Evolutionary conservation across 306 rosid genomes (phyloP), one percentile per base, ranked within the genome.

Genomic region (Vigna reflexopilosa): DNA sequence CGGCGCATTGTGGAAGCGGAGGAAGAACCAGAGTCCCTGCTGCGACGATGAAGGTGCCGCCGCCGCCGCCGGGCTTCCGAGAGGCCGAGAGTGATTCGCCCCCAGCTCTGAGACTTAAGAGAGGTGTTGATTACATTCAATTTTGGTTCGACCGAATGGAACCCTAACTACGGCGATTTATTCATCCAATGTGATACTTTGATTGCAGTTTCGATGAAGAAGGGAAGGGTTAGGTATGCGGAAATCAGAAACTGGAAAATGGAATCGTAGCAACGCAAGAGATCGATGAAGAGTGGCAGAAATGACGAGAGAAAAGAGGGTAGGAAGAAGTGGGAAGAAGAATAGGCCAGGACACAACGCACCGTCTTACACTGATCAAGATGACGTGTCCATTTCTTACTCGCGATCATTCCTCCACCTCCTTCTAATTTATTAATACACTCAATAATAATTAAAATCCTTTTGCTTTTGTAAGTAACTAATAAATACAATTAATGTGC

Each of bases 51-150:
- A 15, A 44, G 70, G 2, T 36, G 91, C 81, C 86, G 88, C 79
- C 58, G 84, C 84, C 87, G 75, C 86, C 86, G 91, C 88, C 82
- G 89, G 96, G 86, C 92, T 86, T 80, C 91, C 82, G 84, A 77
- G 89, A 87, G 87, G 82, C 90, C 93, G 93, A 75, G 99, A 95
- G 90, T 95, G 96, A 93, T 91, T 91, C 87, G 98, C 99, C 96
- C 99, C 99, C 99, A 95, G 98, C 73, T 87, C 99, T 88, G 47
- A 86, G 86, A 79, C 88, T 78, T 85, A 74, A 72, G 67, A 70
- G 63, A 49, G 12, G 78, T 66, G 48, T 77, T 69, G 73, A 78
- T 77, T 69, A 65, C 85, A 57, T 87, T 81, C 82, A 83, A 76
- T 71, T 73, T 6, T 28, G 38, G 80, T 36, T 38, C 15, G 69